Conservation (phyloP, 495 filamentous ascomycete genomes). For the Penicillium odoratum region DNA sequence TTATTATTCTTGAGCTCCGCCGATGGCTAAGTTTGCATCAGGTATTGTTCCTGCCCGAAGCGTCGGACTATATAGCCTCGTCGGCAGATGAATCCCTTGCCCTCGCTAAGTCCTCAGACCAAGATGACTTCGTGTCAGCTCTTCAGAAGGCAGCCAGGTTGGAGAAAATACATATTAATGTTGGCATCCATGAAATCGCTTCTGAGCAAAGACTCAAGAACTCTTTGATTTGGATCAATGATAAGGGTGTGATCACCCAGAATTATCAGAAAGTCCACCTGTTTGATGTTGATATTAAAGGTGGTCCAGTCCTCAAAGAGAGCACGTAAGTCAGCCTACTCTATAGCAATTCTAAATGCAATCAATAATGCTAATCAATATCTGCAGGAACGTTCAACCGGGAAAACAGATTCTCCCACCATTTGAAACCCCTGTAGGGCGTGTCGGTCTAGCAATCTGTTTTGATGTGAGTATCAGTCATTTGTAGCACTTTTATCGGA, state of each 20-base stretch:
- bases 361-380: neutral
- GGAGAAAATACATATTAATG: constrained; percentile 69
- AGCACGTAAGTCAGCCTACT: constrained; percentile 42
- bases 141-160: constrained; percentile 64
- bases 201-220: constrained; percentile 59
- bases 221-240: constrained; percentile 69
- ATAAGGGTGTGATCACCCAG: constrained; percentile 58
- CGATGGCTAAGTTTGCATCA: constrained; percentile 30
- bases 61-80: constrained; percentile 80
- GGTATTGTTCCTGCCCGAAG: constrained; percentile 91
- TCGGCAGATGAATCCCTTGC: constrained; percentile 64
- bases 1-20: neutral
- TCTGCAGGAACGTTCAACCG: constrained; percentile 55
- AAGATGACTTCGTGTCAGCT: constrained; percentile 67
- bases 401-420: constrained; percentile 62
- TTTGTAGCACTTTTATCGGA: neutral
- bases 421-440: constrained; percentile 70
- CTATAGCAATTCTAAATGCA: neutral
- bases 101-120: constrained; percentile 59
- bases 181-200: constrained; percentile 82
- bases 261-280: constrained; percentile 78
- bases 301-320: constrained; percentile 63
- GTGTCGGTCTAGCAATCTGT: constrained; percentile 78
- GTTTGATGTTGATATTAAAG: constrained; percentile 70
- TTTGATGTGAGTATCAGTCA: constrained; percentile 65